These are phyloP conservation scores for Rhizopogon sp. DNA, from an alignment of 768 basidiomycete genomes.

Conservation along the genomic window DNA sequence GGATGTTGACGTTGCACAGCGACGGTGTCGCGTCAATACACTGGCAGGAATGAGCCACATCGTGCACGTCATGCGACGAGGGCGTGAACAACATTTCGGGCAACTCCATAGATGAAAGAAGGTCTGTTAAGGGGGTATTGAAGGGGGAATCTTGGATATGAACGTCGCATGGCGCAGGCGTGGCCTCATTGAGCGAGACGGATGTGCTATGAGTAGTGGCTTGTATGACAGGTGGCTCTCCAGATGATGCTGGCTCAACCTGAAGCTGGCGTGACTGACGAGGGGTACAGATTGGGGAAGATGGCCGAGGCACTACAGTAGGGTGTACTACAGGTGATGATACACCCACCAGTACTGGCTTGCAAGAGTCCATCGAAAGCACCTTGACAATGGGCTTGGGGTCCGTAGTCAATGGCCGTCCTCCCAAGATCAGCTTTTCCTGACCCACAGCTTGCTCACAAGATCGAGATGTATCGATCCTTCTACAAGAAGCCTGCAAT, in stretches of 20 bases:
- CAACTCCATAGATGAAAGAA: no score
- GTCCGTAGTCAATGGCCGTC: background rate
- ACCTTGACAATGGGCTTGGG: background rate
- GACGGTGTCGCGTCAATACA: no score
- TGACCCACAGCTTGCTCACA: background rate
- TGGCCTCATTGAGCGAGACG: no score
- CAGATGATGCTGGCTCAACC: no score
- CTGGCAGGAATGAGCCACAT: no score
- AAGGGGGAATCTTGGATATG: constrained; percentile 7
- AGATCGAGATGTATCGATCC: background rate
- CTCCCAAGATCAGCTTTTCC: constrained; percentile 2
- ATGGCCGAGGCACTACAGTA: constrained; percentile 4
- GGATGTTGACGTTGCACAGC: no score
- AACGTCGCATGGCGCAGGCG: background rate
- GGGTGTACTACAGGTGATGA: constrained; percentile 3
- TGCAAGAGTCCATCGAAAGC: background rate
- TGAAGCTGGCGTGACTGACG: background rate
- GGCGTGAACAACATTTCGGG: no score
- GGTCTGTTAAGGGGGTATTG: constrained; percentile 53
- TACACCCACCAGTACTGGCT: background rate
- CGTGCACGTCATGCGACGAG: no score
- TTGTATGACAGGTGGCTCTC: background rate
- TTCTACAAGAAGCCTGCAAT: background rate
- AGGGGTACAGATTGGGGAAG: constrained; percentile 2
- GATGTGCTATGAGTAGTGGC: background rate